Evolutionary conservation across 371 early-diverging fungal species (phyloP).

Genomic region (Mortierella sp.): DNA sequence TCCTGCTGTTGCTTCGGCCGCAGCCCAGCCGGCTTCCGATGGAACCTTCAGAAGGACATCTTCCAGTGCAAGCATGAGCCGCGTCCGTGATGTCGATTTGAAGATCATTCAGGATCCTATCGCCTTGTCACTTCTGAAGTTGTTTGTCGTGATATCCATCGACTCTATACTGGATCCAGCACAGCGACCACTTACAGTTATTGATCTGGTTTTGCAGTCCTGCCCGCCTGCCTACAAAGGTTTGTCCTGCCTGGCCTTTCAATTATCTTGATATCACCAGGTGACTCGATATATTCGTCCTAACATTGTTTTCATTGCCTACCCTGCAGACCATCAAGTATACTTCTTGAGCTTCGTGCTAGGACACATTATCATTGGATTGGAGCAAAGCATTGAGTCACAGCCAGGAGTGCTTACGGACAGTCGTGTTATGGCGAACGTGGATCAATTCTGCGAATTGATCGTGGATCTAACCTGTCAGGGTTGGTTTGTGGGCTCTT

Average conservation of each 20-base stretch:
- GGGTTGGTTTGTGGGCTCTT: constrained; percentile 66
- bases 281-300: too few species aligned
- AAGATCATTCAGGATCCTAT: constrained; percentile 55
- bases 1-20: constrained; percentile 8
- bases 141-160: constrained; percentile 65
- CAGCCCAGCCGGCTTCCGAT: constrained; percentile 31
- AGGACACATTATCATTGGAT: constrained; percentile 65
- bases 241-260: constrained; percentile 20
- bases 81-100: constrained; percentile 46
- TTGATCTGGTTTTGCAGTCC: constrained; percentile 59
- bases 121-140: constrained; percentile 57
- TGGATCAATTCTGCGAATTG: constrained; percentile 68
- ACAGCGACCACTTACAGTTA: constrained; percentile 55
- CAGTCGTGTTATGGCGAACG: constrained; percentile 59
- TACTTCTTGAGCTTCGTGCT: constrained; percentile 68
- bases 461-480: constrained; percentile 78
- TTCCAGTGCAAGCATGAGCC: constrained; percentile 30
- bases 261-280: not conserved
- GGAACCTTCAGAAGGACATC: constrained; percentile 41
- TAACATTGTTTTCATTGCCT: constrained; percentile 1
- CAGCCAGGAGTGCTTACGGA: constrained; percentile 58
- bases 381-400: constrained; percentile 64
- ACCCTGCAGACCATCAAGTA: constrained; percentile 43
- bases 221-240: constrained; percentile 56
- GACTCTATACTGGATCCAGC: constrained; percentile 65